These are phyloP conservation scores for Talaromyces trachyspermus DNA, from an alignment of 495 filamentous ascomycete species.

Conservation along the genomic window DNA sequence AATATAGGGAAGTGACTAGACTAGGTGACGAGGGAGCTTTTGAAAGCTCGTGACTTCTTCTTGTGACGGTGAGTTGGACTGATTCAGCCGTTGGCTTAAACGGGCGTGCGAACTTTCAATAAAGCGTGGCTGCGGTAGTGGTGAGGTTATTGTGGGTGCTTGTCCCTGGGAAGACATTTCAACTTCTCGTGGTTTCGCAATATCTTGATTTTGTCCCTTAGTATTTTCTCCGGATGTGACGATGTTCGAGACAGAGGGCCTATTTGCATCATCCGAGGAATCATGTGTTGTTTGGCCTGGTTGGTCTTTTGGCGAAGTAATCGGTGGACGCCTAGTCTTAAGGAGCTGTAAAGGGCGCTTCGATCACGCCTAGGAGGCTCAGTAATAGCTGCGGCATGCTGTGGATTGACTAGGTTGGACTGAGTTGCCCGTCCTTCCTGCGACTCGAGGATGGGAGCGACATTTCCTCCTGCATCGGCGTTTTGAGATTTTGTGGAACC, in stretches of 20 bases:
- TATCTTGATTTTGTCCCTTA: too few relatives aligned
- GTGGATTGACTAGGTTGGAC: neutral
- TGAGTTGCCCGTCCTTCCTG: conserved; percentile 1
- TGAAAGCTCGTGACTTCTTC: conserved; percentile 3
- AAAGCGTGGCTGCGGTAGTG: neutral
- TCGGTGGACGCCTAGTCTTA: too few relatives aligned
- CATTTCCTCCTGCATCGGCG: neutral
- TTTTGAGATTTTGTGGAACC: neutral
- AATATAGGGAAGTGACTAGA: too few relatives aligned
- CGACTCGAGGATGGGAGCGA: neutral
- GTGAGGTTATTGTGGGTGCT: too few relatives aligned
- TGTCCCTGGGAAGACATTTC: too few relatives aligned
- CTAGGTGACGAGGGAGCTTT: neutral
- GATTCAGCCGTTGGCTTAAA: neutral
- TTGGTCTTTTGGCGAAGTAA: too few relatives aligned
- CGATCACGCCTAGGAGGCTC: neutral
- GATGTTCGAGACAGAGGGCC: too few relatives aligned
- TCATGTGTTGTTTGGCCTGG: too few relatives aligned
- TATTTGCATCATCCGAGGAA: too few relatives aligned
- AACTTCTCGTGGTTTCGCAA: too few relatives aligned
- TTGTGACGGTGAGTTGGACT: neutral
- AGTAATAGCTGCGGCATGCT: neutral
- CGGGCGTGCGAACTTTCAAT: neutral
- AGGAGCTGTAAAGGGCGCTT: too few relatives aligned
- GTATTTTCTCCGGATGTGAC: too few relatives aligned